Conservation (phyloP, 768 basidiomycete genomes). For the Leucogyrophana mollusca region DNA sequence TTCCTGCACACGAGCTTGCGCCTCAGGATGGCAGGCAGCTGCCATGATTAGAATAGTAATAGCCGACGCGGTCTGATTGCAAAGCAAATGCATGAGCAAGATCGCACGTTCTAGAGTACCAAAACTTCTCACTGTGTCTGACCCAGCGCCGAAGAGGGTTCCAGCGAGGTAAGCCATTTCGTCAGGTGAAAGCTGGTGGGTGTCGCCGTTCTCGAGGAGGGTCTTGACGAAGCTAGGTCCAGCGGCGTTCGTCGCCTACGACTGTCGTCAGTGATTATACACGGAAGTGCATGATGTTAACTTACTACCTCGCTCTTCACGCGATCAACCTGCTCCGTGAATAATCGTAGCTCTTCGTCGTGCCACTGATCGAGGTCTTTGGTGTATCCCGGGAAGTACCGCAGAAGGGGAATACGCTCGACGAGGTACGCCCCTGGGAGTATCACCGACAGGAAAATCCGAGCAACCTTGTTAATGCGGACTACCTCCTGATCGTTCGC, state of each 20-base stretch:
- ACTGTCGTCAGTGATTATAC: too few relatives aligned
- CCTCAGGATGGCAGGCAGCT: conserved; percentile 47
- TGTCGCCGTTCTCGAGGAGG: conserved; percentile 46
- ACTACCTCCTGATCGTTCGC: conserved; percentile 14
- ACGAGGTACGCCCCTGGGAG: conserved; percentile 25
- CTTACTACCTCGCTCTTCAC: conserved; percentile 42
- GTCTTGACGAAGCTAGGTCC: conserved; percentile 44
- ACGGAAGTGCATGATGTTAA: not conserved
- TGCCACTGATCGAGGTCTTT: conserved; percentile 51
- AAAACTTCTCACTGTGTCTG: conserved; percentile 39
- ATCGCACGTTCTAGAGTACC: too few relatives aligned
- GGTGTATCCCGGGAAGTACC: conserved; percentile 56
- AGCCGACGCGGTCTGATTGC: conserved; percentile 46
- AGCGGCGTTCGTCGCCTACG: conserved; percentile 10
- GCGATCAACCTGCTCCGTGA: conserved; percentile 42
- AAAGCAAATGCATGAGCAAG: too few relatives aligned
- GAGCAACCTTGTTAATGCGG: conserved; percentile 16
- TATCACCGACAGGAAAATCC: conserved; percentile 21
- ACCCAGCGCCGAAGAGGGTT: conserved; percentile 57
- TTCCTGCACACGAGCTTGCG: conserved; percentile 46
- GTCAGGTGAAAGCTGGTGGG: conserved; percentile 47
- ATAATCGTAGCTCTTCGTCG: conserved; percentile 45
- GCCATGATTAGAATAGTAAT: conserved; percentile 51
- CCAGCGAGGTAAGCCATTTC: conserved; percentile 62
- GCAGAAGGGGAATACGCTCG: conserved; percentile 26